Evolutionary conservation across 768 basidiomycete species (phyloP), one percentile per base, ranked within the genome.

Genomic region (Auricularia heimuer): DNA sequence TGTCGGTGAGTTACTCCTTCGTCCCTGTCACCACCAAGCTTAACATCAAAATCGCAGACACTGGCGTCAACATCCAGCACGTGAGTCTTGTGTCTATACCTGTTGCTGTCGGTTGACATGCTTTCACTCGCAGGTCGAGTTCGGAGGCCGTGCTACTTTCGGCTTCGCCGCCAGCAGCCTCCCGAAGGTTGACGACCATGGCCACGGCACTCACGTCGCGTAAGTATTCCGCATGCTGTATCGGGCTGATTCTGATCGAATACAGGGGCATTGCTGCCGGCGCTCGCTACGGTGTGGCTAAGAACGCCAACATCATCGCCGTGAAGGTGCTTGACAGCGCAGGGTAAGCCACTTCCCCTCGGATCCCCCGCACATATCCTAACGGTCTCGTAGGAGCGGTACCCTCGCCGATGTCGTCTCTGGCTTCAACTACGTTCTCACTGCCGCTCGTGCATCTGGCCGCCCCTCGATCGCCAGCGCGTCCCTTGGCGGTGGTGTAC

Each of bases 111-210:
- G 7, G 61, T 34, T 3, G 45, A 6, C 18, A 6, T 60, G 37
- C 35, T 11, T 12, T 39, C 45, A 61, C 33, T 21, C 21, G n/a
- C 66, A 78, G 77, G 62, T 54, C 18, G 69, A 77, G 64, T 81
- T 81, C 64, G 77, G 72, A 64, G 79, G 78, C 3, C 78, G 80
- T 44, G 80, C 79, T 16, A 67, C 63, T 16, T 79, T 76, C 76
- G 80, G 56, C 7, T 60, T 29, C 47, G 11, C 47, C 24, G 56
- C 34, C 8, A 29, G 56, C 56, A 60, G 16, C 44, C 66, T 58
- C 35, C 66, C 67, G 65, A 56, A 69, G 39, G 70, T 70, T 54
- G 79, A 60, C 34, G 56, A 60, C 24, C 24, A 60, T 18, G 79
- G 79, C 21, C 79, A 80, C 65, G 80, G 79, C 29, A 79, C 80